Percentiles rank a stretch among this genome's conserved stretches.
These are phyloP conservation scores for Aureobasidium sp. DNA, from an alignment of 2,329 filamentous ascomycete genomes.

Conservation along the genomic window DNA sequence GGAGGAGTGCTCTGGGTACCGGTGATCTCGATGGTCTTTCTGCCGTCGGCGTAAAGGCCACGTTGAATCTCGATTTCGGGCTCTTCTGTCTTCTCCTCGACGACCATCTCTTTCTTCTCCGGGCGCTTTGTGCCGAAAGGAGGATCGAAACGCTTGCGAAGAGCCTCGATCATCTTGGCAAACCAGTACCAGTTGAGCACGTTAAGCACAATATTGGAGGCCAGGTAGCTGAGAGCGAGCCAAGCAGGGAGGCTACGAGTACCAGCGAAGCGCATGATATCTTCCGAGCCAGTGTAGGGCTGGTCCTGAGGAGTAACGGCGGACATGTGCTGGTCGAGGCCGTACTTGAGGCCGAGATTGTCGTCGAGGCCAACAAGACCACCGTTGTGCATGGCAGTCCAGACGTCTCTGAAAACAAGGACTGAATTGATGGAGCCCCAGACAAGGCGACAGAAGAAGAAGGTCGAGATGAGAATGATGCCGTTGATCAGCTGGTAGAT, in stretches of 20 bases:
- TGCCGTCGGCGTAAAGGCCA: slow-evolving; percentile 23
- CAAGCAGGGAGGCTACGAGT: slow-evolving; percentile 54
- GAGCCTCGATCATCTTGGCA: slow-evolving; percentile 74
- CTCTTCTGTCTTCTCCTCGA: slow-evolving; percentile 20
- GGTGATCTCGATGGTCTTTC: slow-evolving; percentile 21
- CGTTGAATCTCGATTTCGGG: slow-evolving; percentile 20
- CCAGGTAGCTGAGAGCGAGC: slow-evolving; percentile 62
- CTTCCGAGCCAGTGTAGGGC: slow-evolving; percentile 18
- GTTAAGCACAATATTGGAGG: slow-evolving; percentile 66
- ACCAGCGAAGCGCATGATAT: slow-evolving; percentile 45
- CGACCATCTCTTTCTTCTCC: slow-evolving; percentile 21
- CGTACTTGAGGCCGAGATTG: slow-evolving; percentile 13
- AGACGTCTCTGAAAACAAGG: slow-evolving; percentile 65
- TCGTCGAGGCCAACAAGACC: slow-evolving; percentile 16
- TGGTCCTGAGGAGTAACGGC: slow-evolving; percentile 6
- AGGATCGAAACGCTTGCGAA: slow-evolving; percentile 66
- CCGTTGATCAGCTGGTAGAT: slow-evolving; percentile 71
- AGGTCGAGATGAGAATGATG: slow-evolving; percentile 61
- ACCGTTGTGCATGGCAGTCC: slow-evolving; percentile 34
- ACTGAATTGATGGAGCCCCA: slow-evolving; percentile 66
- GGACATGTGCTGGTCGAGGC: slow-evolving; percentile 7
- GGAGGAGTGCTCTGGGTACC: background rate
- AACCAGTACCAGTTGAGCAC: slow-evolving; percentile 81
- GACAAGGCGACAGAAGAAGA: slow-evolving; percentile 69
- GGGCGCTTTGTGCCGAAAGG: slow-evolving; percentile 41